These are phyloP conservation scores for Debaryomyces prosopidis DNA, from an alignment of 805 yeast species.

Conservation along the genomic window DNA sequence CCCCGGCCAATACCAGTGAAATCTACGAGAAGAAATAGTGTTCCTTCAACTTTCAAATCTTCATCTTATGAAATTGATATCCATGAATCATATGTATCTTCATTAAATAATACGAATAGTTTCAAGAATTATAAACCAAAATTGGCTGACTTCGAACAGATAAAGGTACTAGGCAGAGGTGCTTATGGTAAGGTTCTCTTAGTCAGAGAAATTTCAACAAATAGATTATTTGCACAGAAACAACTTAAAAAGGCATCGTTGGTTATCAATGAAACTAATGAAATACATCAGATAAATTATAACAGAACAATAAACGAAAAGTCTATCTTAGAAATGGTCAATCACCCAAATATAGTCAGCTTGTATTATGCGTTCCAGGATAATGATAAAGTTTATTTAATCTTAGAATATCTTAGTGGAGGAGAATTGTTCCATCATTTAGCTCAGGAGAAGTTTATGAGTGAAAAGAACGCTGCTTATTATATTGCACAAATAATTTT, in stretches of 20 bases:
- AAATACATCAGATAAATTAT: conserved; percentile 32
- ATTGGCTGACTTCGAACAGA: conserved; percentile 40
- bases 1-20: conserved; percentile 17
- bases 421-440: conserved; percentile 48
- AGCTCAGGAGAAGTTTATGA: conserved; percentile 23
- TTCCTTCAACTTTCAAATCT: conserved; percentile 23
- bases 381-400: conserved; percentile 41
- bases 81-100: conserved; percentile 29
- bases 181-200: conserved; percentile 45
- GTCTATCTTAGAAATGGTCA: conserved; percentile 40
- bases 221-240: conserved; percentile 44
- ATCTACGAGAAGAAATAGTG: conserved; percentile 11
- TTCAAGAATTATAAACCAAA: conserved; percentile 21
- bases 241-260: conserved; percentile 41
- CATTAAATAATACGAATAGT: conserved; percentile 18
- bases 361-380: conserved; percentile 47
- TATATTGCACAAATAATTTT: conserved; percentile 44
- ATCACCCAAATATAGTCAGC: conserved; percentile 46
- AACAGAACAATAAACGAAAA: conserved; percentile 42
- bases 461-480: conserved; percentile 39
- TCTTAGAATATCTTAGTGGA: conserved; percentile 46
- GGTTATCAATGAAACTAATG: conserved; percentile 33
- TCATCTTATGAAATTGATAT: conserved; percentile 38
- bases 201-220: conserved; percentile 38
- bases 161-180: conserved; percentile 45